Percentiles rank a stretch among this genome's conserved stretches.
Conservation (phyloP, 1,139 yeast species). For the Eremothecium cymbalariae region DNA sequence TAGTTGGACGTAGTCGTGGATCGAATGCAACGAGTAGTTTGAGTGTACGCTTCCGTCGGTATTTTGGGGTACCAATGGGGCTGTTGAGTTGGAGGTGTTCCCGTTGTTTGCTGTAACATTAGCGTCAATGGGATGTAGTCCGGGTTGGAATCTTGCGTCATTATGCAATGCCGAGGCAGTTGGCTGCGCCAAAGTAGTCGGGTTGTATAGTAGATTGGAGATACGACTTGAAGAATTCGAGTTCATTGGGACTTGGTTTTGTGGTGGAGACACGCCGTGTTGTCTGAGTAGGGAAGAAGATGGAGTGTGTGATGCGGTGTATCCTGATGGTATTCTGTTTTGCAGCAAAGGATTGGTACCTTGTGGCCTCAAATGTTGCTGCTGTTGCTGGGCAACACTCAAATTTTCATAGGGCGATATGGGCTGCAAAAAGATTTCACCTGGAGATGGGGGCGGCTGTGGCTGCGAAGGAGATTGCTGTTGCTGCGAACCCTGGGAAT, state of each 20-base stretch:
- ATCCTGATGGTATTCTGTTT: slow-evolving; percentile 31
- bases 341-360: slow-evolving; percentile 24
- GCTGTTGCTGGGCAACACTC: slow-evolving; percentile 17
- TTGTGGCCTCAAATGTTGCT: slow-evolving; percentile 26
- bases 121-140: slow-evolving; percentile 12
- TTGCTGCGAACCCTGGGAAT: slow-evolving; percentile 21
- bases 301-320: slow-evolving; percentile 19
- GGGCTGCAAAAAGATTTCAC: slow-evolving; percentile 10
- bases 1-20: slow-evolving; percentile 20
- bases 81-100: slow-evolving; percentile 8
- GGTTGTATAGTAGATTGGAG: slow-evolving; percentile 7
- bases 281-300: slow-evolving; percentile 30
- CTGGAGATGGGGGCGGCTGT: slow-evolving; percentile 21
- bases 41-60: slow-evolving; percentile 32
- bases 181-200: slow-evolving; percentile 27
- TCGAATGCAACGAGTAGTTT: slow-evolving; percentile 29
- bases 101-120: slow-evolving; percentile 11
- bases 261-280: slow-evolving; percentile 25
- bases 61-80: slow-evolving; percentile 27
- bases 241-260: slow-evolving; percentile 17
- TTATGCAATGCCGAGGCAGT: slow-evolving; percentile 30
- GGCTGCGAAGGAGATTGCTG: slow-evolving; percentile 18
- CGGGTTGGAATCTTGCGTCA: slow-evolving; percentile 20
- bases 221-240: slow-evolving; percentile 10
- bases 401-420: slow-evolving; percentile 10